Base-by-base conservation (phyloP, 352 stramenopile species). In the Globisporangium iwayamae region DNA sequence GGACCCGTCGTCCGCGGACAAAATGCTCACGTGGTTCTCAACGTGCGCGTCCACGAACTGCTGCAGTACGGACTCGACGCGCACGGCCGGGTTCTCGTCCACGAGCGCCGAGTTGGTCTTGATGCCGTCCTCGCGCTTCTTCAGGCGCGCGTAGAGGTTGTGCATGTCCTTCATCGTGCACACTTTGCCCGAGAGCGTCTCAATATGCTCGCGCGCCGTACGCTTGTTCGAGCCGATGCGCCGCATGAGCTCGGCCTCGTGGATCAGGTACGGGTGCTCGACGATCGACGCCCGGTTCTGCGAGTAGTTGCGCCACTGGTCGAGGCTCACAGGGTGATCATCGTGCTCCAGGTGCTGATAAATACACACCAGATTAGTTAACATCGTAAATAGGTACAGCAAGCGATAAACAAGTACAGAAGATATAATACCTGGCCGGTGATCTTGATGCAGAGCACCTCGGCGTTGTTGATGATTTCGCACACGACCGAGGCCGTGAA, bases 121-220 rank as follows among this genome's bases (percentile, higher is more conserved):
- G 63, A 82, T 81, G 13, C 67, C 56, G 34, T 85, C 73, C 32
- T 91, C 82, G 14, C 79, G 78, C 54, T 82, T 81, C 68, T 84
- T 83, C 13, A 91, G 67, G 3, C 79, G 76, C 39, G 82, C 74
- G 52, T 80, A 89, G 50, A 91, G 52, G 54, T 91, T 91, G 70
- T 91, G 82, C 82, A 89, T 91, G 63, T 89, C 82, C 56, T 91
- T 91, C 78, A 89, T 91, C 25, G 82, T 91, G 54, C 82, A 91
- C 14, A 88, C 75, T 62, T 83, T 83, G 18, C 82, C 82, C 32
- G 76, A 84, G 30, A 91, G 67, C 16, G 69, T 79, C 66, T 89
- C 79, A 39, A 91, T 87, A 60, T 89, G 82, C 36, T 82, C 71
- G 32, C 77, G 77, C 8, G 78, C 74, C 7, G 72, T 74, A 63